These are phyloP conservation scores for Immersiporthe knoxdaviesiana DNA, from an alignment of 2,329 filamentous ascomycete species.

Conservation along the genomic window DNA sequence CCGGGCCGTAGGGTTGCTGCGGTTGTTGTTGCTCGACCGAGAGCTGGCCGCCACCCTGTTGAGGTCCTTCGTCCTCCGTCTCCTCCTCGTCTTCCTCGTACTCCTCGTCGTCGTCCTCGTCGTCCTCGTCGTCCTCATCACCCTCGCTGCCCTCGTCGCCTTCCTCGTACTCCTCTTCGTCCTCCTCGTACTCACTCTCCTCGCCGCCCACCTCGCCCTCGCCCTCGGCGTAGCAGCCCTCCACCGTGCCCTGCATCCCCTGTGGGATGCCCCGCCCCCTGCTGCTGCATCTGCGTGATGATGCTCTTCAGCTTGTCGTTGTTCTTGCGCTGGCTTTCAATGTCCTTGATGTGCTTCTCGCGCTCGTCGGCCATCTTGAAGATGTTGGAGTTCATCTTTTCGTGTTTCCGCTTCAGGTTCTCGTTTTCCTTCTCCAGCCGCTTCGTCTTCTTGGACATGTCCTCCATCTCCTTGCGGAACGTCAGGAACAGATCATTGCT, in stretches of 20 bases:
- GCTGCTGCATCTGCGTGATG: constrained; percentile 94
- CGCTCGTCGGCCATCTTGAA: constrained; percentile 97
- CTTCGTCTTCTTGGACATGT: constrained; percentile 99
- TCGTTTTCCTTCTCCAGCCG: constrained; percentile 96
- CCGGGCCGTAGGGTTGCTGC: constrained; percentile 51
- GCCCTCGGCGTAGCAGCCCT: constrained; percentile 60
- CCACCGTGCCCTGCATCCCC: constrained; percentile 63
- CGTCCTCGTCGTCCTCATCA: constrained; percentile 56
- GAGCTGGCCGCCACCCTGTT: constrained; percentile 28
- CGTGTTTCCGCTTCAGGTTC: constrained; percentile 86
- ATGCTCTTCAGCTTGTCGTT: constrained; percentile 91
- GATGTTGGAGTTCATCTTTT: constrained; percentile 91
- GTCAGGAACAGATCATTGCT: constrained; percentile 97
- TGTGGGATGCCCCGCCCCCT: constrained; percentile 78
- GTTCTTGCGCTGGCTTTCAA: constrained; percentile 81
- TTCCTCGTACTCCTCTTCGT: constrained; percentile 63
- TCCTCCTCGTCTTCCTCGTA: constrained; percentile 40
- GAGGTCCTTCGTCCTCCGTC: constrained; percentile 42
- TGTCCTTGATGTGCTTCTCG: constrained; percentile 71
- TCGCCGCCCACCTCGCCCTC: constrained; percentile 55
- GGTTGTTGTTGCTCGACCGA: constrained; percentile 38
- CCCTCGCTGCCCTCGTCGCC: constrained; percentile 68
- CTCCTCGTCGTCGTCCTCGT: constrained; percentile 68
- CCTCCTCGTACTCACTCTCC: constrained; percentile 68
- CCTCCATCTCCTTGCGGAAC: constrained; percentile 98